Evolutionary conservation across 129 eudicot genomes (phyloP), one percentile per base, ranked within the genome.

Genomic region (Arctium lappa): DNA sequence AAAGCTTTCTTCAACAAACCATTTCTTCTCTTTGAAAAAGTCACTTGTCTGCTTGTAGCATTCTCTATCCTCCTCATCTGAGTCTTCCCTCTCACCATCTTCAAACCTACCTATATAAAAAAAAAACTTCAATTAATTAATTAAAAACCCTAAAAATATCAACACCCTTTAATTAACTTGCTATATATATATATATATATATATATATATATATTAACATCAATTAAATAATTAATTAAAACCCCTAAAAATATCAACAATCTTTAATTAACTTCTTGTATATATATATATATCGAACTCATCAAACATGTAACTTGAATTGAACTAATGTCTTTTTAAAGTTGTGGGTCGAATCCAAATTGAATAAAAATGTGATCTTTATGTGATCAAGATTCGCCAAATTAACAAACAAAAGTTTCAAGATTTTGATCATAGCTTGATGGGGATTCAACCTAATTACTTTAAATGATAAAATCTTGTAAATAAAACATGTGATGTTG

Each of bases 61-160:
- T 91, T 91, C 40, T 91, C 94, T 73, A 91, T 91, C 85, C 94
- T 90, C 92, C 89, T 86, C 94, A 91, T 84, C 89, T 91, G 92
- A 63, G 92, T 91, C 83, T 88, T 91, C 53, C 94, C 94, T 80
- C 94, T 88, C 86, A 88, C 94, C 94, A 91, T 91, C 70, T 83
- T 78, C 36, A 77, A 77, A 77, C 73, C 81, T 77, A 46, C 68
- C 29, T 16, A 77, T 4, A 76, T 5, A 13, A 76, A 6, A 77
- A 6, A 77, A 11, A 22, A 9, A 77, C n/a, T 32, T n/a, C 22
- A 22, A 27, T 65, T 27, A 66, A 12, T 6, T 65, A 65, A 65
- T 18, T 6, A 8, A 5, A 76, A 77, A 53, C 42, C 69, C 70
- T 62, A 56, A 12, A 66, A 66, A 66, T 66, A 18, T 7, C 32